Evolutionary conservation across 495 filamentous ascomycete genomes (phyloP), one percentile per base, ranked within the genome.

Genomic region (Penicillium canescens): DNA sequence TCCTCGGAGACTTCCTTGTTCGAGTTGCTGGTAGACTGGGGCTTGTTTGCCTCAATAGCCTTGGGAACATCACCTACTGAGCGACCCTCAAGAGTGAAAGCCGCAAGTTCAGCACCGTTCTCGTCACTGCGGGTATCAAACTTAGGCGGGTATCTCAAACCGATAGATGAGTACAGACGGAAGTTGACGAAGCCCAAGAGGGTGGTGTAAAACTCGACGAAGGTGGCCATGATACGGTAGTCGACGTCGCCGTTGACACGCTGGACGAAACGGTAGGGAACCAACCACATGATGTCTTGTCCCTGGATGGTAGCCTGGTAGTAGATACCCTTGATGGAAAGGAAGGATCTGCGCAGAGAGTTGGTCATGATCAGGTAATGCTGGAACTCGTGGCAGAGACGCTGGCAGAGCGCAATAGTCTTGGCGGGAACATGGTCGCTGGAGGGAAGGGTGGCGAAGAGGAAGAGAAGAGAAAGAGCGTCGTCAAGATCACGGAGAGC

Each of bases 301-400:
- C 93, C 93, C 66, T 96, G 91, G 44, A 98, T 93, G 42, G 89
- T 98, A 7, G 92, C 95, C 76, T 98, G 95, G 73, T 98, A 98
- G 75, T 98, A 98, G 63, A 98, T 97, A 65, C 94, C 94, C 78
- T 98, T 98, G 72, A 98, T 98, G 1, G 91, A 96, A 46, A 98
- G 78, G 75, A 98, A 98, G 6, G 91, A 95, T 74, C 96, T 97
- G 62, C 91, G 87, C 50, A 98, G 78, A 43, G 88, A 90, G 72
- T 96, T 86, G 18, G 92, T 90, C 40, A 83, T 80, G 67, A 98
- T 98, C 49, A 98, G 80, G 73, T 96, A 98, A 78, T 98, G 95
- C 69, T 97, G 84, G 77, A 97, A 98, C 74, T 98, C 94, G 63
- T 90, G 85, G 67, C 86, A 90, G 20, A 98, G 77, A 26, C 90